phyloP scores from a whole-genome alignment of 495 filamentous ascomycete genomes.

The Thozetella sp. region DNA sequence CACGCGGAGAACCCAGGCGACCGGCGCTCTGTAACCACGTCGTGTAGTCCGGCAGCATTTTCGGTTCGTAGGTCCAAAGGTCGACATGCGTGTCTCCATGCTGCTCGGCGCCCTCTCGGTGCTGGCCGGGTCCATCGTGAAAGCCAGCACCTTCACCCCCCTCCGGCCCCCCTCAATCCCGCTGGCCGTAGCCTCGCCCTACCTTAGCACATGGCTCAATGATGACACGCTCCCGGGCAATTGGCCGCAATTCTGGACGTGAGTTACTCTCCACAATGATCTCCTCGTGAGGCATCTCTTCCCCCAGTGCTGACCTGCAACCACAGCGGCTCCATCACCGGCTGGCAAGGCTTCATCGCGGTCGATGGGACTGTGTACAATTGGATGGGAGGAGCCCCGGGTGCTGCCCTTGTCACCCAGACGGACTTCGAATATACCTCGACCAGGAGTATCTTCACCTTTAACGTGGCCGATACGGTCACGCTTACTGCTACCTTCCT shows the following conservation, averaged over 20 bases:
- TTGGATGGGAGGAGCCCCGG: conserved; percentile 64
- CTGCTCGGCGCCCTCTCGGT: not conserved
- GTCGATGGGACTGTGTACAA: conserved; percentile 54
- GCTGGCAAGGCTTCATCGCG: conserved; percentile 70
- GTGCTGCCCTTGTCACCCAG: conserved; percentile 47
- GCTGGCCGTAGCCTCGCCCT: conserved; percentile 78
- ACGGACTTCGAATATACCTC: conserved; percentile 72
- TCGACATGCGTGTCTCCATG: not conserved
- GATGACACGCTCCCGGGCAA: conserved; percentile 60
- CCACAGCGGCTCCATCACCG: conserved; percentile 71
- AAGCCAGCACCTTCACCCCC: conserved; percentile 35
- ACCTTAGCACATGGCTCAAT: conserved; percentile 75
- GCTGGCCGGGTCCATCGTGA: conserved; percentile 7
- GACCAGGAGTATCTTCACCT: conserved; percentile 83
- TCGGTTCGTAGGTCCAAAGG: too few species aligned
- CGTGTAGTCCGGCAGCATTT: too few species aligned
- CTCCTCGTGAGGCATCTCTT: not conserved
- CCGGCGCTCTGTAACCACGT: too few species aligned
- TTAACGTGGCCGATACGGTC: conserved; percentile 65
- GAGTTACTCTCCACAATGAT: not conserved
- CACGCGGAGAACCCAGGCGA: too few species aligned
- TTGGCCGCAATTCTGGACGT: not conserved
- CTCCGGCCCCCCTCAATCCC: conserved; percentile 74
- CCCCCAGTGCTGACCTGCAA: conserved; percentile 15
- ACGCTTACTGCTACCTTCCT: conserved; percentile 81